Conservation (phyloP, 805 yeast genomes). For the Wickerhamiella kazuoi region DNA sequence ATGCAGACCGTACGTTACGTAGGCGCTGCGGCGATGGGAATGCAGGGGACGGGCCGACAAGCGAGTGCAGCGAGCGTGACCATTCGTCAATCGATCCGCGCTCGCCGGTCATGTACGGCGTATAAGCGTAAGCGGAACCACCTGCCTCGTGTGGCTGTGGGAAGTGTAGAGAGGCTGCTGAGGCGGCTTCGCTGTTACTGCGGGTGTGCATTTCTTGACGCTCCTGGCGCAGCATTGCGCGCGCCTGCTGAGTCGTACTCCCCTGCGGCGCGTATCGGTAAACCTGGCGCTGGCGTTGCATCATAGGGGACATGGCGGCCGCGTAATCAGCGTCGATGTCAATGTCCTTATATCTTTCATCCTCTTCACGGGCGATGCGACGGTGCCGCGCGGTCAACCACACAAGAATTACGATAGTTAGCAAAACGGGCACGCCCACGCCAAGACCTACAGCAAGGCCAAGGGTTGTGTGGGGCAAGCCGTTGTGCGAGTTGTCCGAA, state of each 20-base stretch:
- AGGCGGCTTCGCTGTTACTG: not conserved
- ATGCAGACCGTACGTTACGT: not conserved
- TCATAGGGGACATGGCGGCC: conserved; percentile 10
- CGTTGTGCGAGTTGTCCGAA: too few relatives aligned
- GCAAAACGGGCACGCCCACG: conserved; percentile 24
- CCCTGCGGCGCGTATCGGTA: not conserved
- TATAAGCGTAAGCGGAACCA: not conserved
- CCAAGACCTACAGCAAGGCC: conserved; percentile 21
- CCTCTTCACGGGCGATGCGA: conserved; percentile 20
- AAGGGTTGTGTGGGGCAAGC: conserved; percentile 1
- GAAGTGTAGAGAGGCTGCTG: not conserved
- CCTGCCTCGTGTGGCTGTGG: not conserved
- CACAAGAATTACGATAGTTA: conserved; percentile 18
- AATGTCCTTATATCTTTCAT: conserved; percentile 19
- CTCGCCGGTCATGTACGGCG: conserved; percentile 3
- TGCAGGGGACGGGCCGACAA: conserved; percentile 11
- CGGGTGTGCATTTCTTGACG: not conserved
- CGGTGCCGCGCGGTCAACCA: conserved; percentile 20
- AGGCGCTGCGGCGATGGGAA: conserved; percentile 11
- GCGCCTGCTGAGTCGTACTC: too few relatives aligned
- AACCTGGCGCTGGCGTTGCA: not conserved
- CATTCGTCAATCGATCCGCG: conserved; percentile 12
- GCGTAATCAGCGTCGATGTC: conserved; percentile 24
- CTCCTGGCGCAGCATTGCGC: not conserved
- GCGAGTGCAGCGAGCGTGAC: conserved; percentile 13